These are phyloP conservation scores for Malus hybrid DNA, from an alignment of 331 rosid genomes.

Conservation along the genomic window DNA sequence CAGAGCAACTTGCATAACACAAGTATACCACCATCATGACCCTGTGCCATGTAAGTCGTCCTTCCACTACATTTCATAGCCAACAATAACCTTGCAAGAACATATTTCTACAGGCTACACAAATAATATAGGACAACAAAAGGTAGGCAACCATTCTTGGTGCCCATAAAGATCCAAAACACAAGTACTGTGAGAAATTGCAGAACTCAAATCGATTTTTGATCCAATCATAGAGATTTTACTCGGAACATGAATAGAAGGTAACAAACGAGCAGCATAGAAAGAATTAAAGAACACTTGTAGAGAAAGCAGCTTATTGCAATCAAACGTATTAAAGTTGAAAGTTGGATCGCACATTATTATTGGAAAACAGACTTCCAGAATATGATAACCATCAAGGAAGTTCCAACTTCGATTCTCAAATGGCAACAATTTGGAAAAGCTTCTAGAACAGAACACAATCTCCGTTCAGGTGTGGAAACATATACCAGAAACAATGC, in stretches of 20 bases:
- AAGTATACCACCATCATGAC: background rate
- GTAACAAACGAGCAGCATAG: background rate
- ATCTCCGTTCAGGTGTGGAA: constrained; percentile 24
- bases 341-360: constrained; percentile 4
- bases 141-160: background rate
- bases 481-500: constrained; percentile 23
- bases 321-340: background rate
- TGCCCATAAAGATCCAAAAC: background rate
- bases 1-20: background rate
- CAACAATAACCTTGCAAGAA: background rate
- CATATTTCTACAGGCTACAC: background rate
- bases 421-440: constrained; percentile 4
- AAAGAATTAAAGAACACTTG: background rate
- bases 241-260: background rate
- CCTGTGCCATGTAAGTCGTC: background rate
- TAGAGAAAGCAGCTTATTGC: background rate
- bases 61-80: background rate
- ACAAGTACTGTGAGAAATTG: background rate
- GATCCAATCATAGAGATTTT: background rate
- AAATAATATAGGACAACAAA: background rate
- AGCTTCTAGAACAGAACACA: background rate
- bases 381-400: constrained; percentile 4
- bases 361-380: constrained; percentile 3
- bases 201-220: background rate
- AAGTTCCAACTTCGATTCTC: constrained; percentile 2